Conservation (phyloP, 2,329 filamentous ascomycete genomes). For the Clonostachys byssicola region DNA sequence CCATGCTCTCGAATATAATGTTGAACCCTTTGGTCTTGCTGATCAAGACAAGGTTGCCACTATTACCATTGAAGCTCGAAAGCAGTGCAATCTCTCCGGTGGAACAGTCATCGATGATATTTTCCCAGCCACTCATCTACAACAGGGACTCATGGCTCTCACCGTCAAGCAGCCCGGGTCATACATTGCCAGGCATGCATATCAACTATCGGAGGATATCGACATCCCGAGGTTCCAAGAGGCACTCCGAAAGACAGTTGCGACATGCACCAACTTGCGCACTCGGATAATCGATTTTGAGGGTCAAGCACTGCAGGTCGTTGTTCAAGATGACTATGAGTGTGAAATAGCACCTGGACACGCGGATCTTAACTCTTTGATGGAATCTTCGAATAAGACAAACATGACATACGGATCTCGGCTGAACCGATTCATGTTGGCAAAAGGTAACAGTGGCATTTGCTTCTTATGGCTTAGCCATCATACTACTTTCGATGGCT, state of each 20-base stretch:
- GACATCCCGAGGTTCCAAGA: slow-evolving; percentile 15
- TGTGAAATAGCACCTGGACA: neutral
- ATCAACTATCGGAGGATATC: slow-evolving; percentile 10
- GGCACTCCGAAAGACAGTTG: slow-evolving; percentile 14
- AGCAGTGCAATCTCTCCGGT: neutral
- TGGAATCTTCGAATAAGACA: neutral
- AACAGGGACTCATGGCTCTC: slow-evolving; percentile 31
- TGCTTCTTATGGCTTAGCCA: slow-evolving; percentile 16
- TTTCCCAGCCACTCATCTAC: slow-evolving; percentile 33
- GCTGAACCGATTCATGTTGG: neutral
- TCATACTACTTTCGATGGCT: slow-evolving; percentile 18
- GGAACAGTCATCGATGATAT: slow-evolving; percentile 16
- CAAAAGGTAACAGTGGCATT: neutral
- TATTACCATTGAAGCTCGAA: neutral
- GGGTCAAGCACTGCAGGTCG: slow-evolving; percentile 3
- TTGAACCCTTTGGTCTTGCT: neutral
- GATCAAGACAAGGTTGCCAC: neutral
- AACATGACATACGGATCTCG: slow-evolving; percentile 1
- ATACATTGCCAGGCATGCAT: slow-evolving; percentile 25
- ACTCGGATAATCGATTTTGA: slow-evolving; percentile 3
- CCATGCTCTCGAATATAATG: neutral
- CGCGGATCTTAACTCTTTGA: neutral
- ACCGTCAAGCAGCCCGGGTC: slow-evolving; percentile 23
- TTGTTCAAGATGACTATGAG: slow-evolving; percentile 3
- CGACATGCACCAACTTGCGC: slow-evolving; percentile 4